Conservation (phyloP, 257 asterid species). For the Lithospermum erythrorhizon region DNA sequence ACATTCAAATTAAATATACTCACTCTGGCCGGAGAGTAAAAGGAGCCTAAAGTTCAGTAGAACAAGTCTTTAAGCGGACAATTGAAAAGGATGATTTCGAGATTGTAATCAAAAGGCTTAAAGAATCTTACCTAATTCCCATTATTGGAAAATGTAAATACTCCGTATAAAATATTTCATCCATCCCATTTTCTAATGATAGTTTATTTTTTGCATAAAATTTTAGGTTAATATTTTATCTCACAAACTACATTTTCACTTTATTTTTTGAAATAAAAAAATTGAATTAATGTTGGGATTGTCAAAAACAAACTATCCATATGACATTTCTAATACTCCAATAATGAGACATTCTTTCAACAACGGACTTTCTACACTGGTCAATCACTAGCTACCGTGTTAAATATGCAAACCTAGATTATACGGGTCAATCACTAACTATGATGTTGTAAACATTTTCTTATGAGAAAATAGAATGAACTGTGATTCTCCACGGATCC, state of each 20-base stretch:
- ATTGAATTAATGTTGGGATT: no score
- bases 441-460: not conserved
- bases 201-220: no score
- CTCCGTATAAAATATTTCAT: no score
- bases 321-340: not conserved
- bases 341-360: not conserved
- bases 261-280: no score
- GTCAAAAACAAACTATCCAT: no score
- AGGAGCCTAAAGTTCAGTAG: not conserved
- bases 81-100: constrained; percentile 3
- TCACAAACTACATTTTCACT: no score
- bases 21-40: not conserved
- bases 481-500: no score
- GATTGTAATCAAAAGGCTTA: constrained; percentile 3
- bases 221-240: no score
- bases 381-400: no score
- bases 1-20: constrained; percentile 1
- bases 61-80: not conserved
- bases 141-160: not conserved
- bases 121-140: constrained; percentile 11
- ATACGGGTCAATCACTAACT: not conserved
- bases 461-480: no score
- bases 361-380: not conserved
- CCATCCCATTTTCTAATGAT: no score
- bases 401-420: no score